Conservation (phyloP, 768 basidiomycete species). For the Trametes villosa region DNA sequence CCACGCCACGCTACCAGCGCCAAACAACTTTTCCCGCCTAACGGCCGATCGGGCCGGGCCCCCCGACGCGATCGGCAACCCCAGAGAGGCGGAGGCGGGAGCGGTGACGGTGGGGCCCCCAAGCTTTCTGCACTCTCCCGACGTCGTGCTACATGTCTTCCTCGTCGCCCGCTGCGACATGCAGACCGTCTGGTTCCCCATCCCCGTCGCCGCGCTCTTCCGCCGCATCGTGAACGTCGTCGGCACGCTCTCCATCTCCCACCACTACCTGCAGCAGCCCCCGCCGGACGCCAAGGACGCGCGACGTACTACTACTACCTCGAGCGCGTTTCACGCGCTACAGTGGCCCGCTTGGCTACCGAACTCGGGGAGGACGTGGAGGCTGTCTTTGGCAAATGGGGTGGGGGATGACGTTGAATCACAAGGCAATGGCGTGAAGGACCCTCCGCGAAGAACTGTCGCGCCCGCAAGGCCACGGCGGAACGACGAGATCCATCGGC, state of each 20-base stretch:
- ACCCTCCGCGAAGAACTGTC: not conserved
- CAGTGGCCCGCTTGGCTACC: slow-evolving; percentile 24
- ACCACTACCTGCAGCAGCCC: slow-evolving; percentile 55
- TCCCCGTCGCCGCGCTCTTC: slow-evolving; percentile 61
- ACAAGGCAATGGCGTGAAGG: not conserved
- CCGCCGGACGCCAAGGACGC: slow-evolving; percentile 17
- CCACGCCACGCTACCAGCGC: too few relatives aligned
- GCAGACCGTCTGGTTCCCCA: slow-evolving; percentile 55
- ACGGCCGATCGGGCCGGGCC: too few relatives aligned
- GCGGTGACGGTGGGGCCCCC: not conserved
- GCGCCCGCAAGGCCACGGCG: slow-evolving; percentile 40
- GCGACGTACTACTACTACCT: not conserved
- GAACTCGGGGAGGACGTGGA: not conserved
- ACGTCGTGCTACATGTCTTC: slow-evolving; percentile 25
- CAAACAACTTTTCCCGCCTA: too few relatives aligned
- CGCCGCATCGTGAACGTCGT: slow-evolving; percentile 70
- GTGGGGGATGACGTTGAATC: not conserved
- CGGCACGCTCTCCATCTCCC: slow-evolving; percentile 70
- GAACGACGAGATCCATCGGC: slow-evolving; percentile 53
- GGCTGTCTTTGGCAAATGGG: not conserved
- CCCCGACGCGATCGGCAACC: not conserved
- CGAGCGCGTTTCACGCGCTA: slow-evolving; percentile 15
- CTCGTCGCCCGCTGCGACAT: slow-evolving; percentile 34
- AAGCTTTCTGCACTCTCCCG: slow-evolving; percentile 7
- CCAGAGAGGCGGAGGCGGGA: not conserved